Evolutionary conservation across 1,284 basidiomycete genomes (phyloP), one percentile per base, ranked within the genome.

Genomic region (Ceratobasidium sp.): DNA sequence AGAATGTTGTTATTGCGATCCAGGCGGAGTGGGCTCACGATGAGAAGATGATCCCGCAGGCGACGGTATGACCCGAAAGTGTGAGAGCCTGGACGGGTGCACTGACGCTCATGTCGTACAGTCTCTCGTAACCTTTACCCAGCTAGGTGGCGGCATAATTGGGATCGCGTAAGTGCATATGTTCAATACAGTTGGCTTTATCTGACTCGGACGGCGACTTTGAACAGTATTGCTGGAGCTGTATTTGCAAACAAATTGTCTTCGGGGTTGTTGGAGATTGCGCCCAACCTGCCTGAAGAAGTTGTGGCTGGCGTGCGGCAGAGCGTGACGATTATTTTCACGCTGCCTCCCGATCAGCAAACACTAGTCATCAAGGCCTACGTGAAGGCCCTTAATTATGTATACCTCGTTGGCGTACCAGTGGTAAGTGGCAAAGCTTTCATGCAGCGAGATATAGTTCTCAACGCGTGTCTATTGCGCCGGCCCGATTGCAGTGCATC

Each of bases 361-460:
- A 73, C 76, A 1, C 75, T 77, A 1, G 81, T 83, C 66, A 81
- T 84, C 63, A 79, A 81, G 23, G 83, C 84, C 3, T 85, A 85
- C 77, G 79, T 82, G 28, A 77, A 77, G 21, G 82, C 81, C 18
- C 80, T 85, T 69, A 74, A 73, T 52, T 75, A 77, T 64, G 79
- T 79, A 16, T 84, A 83, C 74, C 78, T 85, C 43, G 82, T 84
- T 30, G 81, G 82, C 35, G 82, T 84, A 30, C 80, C 81, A 1
- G 80, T 80, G 47, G 79, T 67, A 55, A 67, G 63, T 35, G 23
- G n/a, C n/a, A n/a, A n/a, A n/a, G n/a, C n/a, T n/a, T n/a, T n/a
- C n/a, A n/a, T n/a, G n/a, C n/a, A n/a, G n/a, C n/a, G n/a, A n/a
- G n/a, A n/a, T n/a, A n/a, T n/a, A n/a, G n/a, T n/a, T n/a, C n/a